Percentiles rank a stretch among this genome's conserved stretches.
Conservation (phyloP, 2,329 filamentous ascomycete genomes). For the Chaetomium sp. region DNA sequence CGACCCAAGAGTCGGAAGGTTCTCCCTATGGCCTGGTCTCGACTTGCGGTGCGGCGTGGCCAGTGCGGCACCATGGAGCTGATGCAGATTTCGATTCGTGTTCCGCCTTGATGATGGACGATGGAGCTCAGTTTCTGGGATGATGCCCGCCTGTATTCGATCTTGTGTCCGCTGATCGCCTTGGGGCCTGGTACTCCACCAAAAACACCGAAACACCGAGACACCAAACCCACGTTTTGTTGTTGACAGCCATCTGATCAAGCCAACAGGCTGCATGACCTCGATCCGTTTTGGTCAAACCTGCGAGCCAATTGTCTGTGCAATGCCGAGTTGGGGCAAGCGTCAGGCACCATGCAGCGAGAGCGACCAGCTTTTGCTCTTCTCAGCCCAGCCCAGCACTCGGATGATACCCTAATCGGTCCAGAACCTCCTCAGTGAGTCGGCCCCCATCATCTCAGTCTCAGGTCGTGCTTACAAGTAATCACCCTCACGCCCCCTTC, state of each 20-base stretch:
- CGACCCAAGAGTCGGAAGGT: background rate
- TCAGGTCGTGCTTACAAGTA: no score
- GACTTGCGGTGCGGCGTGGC: background rate
- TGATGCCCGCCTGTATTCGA: background rate
- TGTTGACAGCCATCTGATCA: background rate
- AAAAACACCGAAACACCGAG: background rate
- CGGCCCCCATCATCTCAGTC: no score
- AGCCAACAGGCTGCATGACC: background rate
- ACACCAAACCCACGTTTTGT: background rate
- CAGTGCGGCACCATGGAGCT: background rate
- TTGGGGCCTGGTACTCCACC: background rate
- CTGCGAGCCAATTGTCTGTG: constrained; percentile 9
- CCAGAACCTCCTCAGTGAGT: constrained; percentile 7
- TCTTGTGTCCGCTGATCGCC: background rate
- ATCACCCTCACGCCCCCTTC: background rate
- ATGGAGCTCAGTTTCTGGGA: background rate
- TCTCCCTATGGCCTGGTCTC: background rate
- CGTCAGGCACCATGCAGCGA: constrained; percentile 7
- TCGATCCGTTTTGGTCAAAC: constrained; percentile 4
- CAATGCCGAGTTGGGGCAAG: constrained; percentile 19
- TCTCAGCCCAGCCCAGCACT: constrained; percentile 5
- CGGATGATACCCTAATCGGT: constrained; percentile 14
- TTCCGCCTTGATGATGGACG: background rate
- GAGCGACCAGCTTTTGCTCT: background rate
- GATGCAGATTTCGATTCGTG: background rate